phyloP scores from a whole-genome alignment of 2,329 filamentous ascomycete species.

The Madurella mycetomatis region DNA sequence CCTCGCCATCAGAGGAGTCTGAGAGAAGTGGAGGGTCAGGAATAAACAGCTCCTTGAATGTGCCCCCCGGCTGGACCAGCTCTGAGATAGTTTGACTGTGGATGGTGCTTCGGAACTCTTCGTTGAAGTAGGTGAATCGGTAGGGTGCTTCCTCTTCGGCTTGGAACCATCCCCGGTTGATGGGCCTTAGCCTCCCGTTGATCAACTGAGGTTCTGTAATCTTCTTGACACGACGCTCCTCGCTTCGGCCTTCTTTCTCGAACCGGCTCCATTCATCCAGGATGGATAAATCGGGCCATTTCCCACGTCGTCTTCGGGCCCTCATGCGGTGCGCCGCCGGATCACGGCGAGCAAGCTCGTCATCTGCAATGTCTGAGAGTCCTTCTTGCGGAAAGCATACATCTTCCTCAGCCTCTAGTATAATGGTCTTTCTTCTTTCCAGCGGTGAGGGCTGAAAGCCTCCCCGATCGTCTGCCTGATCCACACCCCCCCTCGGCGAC shows the following conservation, averaged over 20 bases:
- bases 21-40: conserved; percentile 75
- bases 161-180: conserved; percentile 76
- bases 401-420: conserved; percentile 70
- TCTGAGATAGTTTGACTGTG: conserved; percentile 95
- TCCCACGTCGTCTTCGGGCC: conserved; percentile 58
- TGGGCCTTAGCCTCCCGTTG: conserved; percentile 79
- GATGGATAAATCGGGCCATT: conserved; percentile 81
- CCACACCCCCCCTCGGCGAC: conserved; percentile 14
- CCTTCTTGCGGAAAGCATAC: conserved; percentile 84
- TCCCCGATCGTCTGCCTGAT: conserved; percentile 18
- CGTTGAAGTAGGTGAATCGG: conserved; percentile 97
- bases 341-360: conserved; percentile 56
- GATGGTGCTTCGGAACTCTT: conserved; percentile 91
- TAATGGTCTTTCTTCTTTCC: conserved; percentile 53
- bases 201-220: conserved; percentile 92
- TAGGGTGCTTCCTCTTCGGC: conserved; percentile 88
- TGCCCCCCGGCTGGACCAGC: conserved; percentile 76
- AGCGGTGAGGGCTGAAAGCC: conserved; percentile 36
- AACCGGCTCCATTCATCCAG: conserved; percentile 86
- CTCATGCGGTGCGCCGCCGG: conserved; percentile 29
- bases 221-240: conserved; percentile 79
- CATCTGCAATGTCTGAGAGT: conserved; percentile 76
- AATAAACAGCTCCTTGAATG: conserved; percentile 83
- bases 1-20: conserved; percentile 64
- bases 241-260: conserved; percentile 83